A percentile compares a stretch with the other conserved stretches of the same genome.
Evolutionary conservation across 345 rosid species (phyloP).

Genomic region (Melaleuca quinquenervia): DNA sequence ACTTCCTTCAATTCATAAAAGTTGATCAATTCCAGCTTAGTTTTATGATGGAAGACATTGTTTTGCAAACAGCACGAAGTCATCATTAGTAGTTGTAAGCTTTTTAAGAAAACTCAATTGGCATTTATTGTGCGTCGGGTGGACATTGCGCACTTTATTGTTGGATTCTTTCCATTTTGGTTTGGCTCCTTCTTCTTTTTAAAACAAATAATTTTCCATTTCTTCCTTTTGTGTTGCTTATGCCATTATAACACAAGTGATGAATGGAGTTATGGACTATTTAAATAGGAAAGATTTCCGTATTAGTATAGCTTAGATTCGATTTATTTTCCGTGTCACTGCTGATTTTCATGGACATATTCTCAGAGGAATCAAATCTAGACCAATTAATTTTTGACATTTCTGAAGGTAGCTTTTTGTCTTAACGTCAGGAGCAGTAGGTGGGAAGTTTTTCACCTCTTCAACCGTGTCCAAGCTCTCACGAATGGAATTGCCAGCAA

Average conservation of each 20-base stretch:
- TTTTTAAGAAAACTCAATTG: neutral
- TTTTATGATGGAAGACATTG: neutral
- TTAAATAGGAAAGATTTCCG: neutral
- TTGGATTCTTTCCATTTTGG: neutral
- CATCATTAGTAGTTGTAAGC: neutral
- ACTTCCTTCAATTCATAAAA: neutral
- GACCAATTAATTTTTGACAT: neutral
- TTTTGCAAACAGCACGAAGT: neutral
- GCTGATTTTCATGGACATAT: neutral
- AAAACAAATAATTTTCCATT: neutral
- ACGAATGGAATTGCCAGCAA: constrained; percentile 11
- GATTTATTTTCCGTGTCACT: neutral
- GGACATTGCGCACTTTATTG: neutral
- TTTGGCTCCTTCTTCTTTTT: neutral
- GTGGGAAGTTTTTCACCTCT: constrained; percentile 10
- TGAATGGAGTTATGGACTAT: neutral
- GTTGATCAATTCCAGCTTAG: neutral
- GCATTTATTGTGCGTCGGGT: neutral
- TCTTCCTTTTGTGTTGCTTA: neutral
- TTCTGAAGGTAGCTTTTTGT: constrained; percentile 1
- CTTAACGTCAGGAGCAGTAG: constrained; percentile 11
- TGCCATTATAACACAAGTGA: neutral
- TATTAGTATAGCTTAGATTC: neutral
- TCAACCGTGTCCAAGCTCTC: constrained; percentile 11
- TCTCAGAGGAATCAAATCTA: neutral